Base-by-base conservation (phyloP, 2,329 filamentous ascomycete genomes). In the Colletotrichum viniferum region DNA sequence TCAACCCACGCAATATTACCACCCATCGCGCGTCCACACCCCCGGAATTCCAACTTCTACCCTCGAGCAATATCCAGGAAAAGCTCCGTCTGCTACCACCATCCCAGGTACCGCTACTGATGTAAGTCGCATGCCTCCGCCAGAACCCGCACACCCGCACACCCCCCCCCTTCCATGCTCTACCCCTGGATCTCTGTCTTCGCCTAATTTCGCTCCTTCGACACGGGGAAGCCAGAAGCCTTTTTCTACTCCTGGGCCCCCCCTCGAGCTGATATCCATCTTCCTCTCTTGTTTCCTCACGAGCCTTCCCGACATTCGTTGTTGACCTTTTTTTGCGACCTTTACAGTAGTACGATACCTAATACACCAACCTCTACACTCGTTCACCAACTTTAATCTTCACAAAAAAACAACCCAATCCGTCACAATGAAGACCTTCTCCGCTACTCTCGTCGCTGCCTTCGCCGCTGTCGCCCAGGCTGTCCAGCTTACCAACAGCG, bases 401-500 rank as follows among this genome's bases (percentile, higher is more conserved):
- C 69, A 43, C 55, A 69, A 62, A 68, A 77, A 73, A 77, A 63
- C 43, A 70, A 77, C 56, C 71, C 74, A 77, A 70, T 65, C 77
- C 38, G 73, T 76, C 79, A 83, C 81, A 76, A 85, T 85, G 83
- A 83, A 84, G 82, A 80, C 62, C 75, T 65, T 76, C 72, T 58
- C 81, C 74, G 73, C 81, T 64, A 65, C 81, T 38, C 48, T 81
- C 76, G 77, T 84, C 70, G 82, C 82, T 78, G 79, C 77, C 74
- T 78, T 84, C 68, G 79, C 80, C 62, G 81, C 80, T 68, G 74
- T 83, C 68, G 82, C 79, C 68, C 78, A 77, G 75, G 82, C 83
- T 77, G 80, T 83, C 55, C 10, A 74, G 28, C 79, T 85, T 73
- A 85, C 83, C 79, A 85, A 84, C 81, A 80, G 71, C 77, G 79